phyloP scores from a whole-genome alignment of 116 monocot genomes.

The Thalassia testudinum region DNA sequence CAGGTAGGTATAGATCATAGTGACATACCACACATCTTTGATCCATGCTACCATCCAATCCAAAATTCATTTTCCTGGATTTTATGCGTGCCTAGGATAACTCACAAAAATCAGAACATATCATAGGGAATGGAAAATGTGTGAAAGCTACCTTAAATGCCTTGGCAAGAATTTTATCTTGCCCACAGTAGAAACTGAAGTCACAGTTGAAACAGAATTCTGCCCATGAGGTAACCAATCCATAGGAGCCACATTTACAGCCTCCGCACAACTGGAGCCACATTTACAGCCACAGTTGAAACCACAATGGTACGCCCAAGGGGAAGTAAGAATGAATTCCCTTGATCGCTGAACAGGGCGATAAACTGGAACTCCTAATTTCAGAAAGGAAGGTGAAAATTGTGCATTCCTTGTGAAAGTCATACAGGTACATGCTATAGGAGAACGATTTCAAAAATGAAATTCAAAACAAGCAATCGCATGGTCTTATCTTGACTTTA shows the following conservation, averaged over 20 bases:
- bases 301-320: slow-evolving; percentile 89
- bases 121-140: too few species aligned
- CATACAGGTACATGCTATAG: too few species aligned
- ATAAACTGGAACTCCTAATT: slow-evolving; percentile 74
- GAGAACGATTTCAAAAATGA: too few species aligned
- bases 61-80: slow-evolving; percentile 63
- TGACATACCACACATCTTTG: slow-evolving; percentile 78
- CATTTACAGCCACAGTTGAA: slow-evolving; percentile 90
- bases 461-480: too few species aligned
- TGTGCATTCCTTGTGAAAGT: too few species aligned
- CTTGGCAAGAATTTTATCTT: too few species aligned
- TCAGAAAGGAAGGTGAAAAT: slow-evolving; percentile 81
- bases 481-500: too few species aligned
- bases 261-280: slow-evolving; percentile 94
- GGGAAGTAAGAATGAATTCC: slow-evolving; percentile 91
- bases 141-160: too few species aligned
- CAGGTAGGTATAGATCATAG: slow-evolving; percentile 88
- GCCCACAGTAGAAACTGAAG: too few species aligned
- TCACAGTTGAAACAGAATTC: slow-evolving; percentile 54
- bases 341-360: slow-evolving; percentile 70
- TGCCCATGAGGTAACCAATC: slow-evolving; percentile 97
- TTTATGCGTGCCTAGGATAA: slow-evolving; percentile 26
- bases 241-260: slow-evolving; percentile 90
- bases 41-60: slow-evolving; percentile 59
- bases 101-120: background rate